Percentiles rank a stretch among this genome's conserved stretches.
Conservation (phyloP, 164 flowering plant genomes). For the Magnolia sinica region DNA sequence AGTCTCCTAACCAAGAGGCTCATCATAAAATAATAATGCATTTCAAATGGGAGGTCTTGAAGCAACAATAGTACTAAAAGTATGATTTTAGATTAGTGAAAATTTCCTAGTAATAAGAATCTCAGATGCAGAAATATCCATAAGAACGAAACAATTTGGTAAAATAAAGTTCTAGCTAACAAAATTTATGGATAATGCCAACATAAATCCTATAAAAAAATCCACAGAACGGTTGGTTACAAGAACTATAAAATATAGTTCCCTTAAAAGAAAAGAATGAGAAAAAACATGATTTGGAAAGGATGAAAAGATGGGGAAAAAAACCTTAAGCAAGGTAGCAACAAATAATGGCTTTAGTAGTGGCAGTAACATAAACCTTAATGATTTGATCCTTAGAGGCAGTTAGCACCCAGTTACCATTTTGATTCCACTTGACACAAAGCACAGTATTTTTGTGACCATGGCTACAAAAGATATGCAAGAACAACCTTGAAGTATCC, state of each 20-base stretch:
- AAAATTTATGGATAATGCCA: too few species aligned
- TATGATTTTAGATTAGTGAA: too few species aligned
- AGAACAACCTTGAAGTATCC: constrained; percentile 6
- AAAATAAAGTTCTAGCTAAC: too few species aligned
- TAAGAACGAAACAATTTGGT: too few species aligned
- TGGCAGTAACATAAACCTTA: constrained; percentile 45
- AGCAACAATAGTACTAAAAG: too few species aligned
- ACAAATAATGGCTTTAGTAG: not conserved
- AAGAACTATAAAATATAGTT: too few species aligned
- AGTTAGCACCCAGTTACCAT: constrained; percentile 98
- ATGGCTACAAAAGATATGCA: constrained; percentile 59
- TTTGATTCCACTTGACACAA: constrained; percentile 95
- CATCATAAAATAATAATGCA: too few species aligned
- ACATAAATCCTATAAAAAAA: too few species aligned
- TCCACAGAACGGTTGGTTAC: not conserved
- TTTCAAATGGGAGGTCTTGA: too few species aligned
- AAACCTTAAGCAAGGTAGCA: not conserved
- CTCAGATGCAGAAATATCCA: too few species aligned
- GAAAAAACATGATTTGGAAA: not conserved
- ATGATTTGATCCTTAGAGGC: constrained; percentile 99
- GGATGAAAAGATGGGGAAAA: not conserved
- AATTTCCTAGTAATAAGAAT: too few species aligned
- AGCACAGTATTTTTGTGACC: constrained; percentile 97
- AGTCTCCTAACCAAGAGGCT: too few species aligned
- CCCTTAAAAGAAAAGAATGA: not conserved